Percentiles rank a stretch among this genome's conserved stretches.
Conservation (phyloP, 345 rosid genomes). For the Clarkia xantiana region DNA sequence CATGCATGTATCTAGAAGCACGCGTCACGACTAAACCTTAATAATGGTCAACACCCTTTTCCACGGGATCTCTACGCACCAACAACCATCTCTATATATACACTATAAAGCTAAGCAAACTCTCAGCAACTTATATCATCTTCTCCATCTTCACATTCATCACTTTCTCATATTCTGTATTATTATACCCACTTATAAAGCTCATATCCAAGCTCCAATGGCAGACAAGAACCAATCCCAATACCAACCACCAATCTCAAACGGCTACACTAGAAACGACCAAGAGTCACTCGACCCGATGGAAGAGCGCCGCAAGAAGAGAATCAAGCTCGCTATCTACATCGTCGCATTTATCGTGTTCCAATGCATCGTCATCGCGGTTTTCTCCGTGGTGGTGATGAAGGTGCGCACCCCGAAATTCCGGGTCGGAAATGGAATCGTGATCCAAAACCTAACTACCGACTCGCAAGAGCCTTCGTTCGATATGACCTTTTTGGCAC, state of each 20-base stretch:
- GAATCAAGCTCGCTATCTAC: slow-evolving; percentile 7
- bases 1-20: no score
- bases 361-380: slow-evolving; percentile 10
- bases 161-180: no score
- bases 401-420: slow-evolving; percentile 11
- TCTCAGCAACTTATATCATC: no score
- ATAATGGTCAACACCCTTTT: no score
- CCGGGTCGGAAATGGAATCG: slow-evolving; percentile 1
- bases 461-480: background rate
- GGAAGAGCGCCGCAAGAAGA: slow-evolving; percentile 9
- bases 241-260: slow-evolving; percentile 2
- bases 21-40: no score
- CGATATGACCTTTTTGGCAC: slow-evolving; percentile 3
- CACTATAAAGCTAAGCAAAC: no score
- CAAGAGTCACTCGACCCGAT: slow-evolving; percentile 6
- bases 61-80: no score
- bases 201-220: background rate
- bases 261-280: slow-evolving; percentile 2
- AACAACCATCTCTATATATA: no score
- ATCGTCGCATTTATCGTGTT: slow-evolving; percentile 10
- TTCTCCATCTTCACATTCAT: background rate
- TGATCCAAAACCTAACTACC: background rate
- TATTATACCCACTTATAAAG: no score
- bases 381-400: slow-evolving; percentile 11
- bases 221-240: slow-evolving; percentile 10